Evolutionary conservation across 352 stramenopile species (phyloP), one percentile per base, ranked within the genome.

Genomic region (Phytophthora pini): DNA sequence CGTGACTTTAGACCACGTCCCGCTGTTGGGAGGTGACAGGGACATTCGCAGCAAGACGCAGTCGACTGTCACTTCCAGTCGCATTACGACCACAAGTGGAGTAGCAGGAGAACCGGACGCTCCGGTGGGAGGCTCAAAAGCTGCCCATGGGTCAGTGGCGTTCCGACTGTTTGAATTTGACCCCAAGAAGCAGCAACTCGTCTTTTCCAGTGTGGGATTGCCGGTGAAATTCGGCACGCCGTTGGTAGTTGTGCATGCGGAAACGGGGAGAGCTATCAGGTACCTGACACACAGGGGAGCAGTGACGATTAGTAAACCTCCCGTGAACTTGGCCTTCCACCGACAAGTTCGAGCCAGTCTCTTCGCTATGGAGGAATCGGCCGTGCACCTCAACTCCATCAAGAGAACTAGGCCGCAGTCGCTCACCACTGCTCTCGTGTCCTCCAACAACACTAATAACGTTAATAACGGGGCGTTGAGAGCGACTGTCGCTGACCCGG

Each of bases 111-210:
- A 74, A 8, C 55, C 56, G 0, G 59, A 65, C 2, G 32, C 58
- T 1, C 61, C 65, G 0, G 50, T 74, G n/a, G 47, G 47, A 15
- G 47, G 45, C 0, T 53, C 56, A 10, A 67, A 70, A 17, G 51
- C 52, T 3, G 12, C 41, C 4, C 62, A 76, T 47, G 72, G 77
- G 13, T 80, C 80, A 17, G 76, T 90, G 51, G 79, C 79, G 47
- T 93, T 93, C 66, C 66, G 82, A 45, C 73, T 93, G 31, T 93
- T 91, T 57, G 77, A 87, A 57, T 88, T 87, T 44, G 80, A 91
- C 40, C 56, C 74, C 0, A 68, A 68, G 56, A 82, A 74, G 26
- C 73, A 84, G n/a, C 56, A 77, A 38, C 76, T 93, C 34, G 52
- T 70, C 3, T 84, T 89, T 50, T 51, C 64, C 11, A 80, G 63